Evolutionary conservation across 306 rosid genomes (phyloP).

Genomic region (Cucumis hystrix): DNA sequence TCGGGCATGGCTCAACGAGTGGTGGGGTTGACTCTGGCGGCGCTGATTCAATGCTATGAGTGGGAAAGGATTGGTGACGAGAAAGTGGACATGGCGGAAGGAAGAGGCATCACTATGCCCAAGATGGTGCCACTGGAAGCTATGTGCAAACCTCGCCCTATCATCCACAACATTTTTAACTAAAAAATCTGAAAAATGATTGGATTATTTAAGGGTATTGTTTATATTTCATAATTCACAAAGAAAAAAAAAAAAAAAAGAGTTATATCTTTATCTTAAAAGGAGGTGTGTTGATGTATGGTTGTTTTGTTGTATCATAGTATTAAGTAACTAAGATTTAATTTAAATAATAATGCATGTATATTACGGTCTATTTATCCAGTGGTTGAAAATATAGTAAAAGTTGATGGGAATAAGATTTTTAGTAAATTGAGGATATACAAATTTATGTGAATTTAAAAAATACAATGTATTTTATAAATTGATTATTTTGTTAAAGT

Average conservation of each 20-base stretch:
- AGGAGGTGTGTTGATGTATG: too few relatives aligned
- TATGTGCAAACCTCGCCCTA: constrained; percentile 13
- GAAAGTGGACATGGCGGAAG: constrained; percentile 23
- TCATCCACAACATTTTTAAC: not conserved
- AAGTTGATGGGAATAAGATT: too few relatives aligned
- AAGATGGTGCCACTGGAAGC: constrained; percentile 23
- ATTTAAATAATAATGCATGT: too few relatives aligned
- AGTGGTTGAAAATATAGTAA: too few relatives aligned
- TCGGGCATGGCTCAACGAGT: constrained; percentile 19
- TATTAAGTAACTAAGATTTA: too few relatives aligned
- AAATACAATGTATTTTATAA: too few relatives aligned
- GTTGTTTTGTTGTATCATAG: too few relatives aligned
- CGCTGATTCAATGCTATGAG: constrained; percentile 26
- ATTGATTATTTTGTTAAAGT: too few relatives aligned
- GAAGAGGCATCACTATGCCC: constrained; percentile 23
- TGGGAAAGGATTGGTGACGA: constrained; percentile 19
- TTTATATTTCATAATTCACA: not conserved
- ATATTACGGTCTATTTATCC: not conserved
- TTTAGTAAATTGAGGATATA: too few relatives aligned
- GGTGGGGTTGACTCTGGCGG: constrained; percentile 22
- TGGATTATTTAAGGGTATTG: not conserved
- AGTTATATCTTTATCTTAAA: too few relatives aligned
- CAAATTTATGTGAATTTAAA: too few relatives aligned
- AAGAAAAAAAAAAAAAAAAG: too few relatives aligned
- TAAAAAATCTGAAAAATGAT: not conserved